Percentiles rank a stretch among this genome's conserved stretches.
These are phyloP conservation scores for Calendula officinalis DNA, from an alignment of 129 eudicot genomes.

Conservation along the genomic window DNA sequence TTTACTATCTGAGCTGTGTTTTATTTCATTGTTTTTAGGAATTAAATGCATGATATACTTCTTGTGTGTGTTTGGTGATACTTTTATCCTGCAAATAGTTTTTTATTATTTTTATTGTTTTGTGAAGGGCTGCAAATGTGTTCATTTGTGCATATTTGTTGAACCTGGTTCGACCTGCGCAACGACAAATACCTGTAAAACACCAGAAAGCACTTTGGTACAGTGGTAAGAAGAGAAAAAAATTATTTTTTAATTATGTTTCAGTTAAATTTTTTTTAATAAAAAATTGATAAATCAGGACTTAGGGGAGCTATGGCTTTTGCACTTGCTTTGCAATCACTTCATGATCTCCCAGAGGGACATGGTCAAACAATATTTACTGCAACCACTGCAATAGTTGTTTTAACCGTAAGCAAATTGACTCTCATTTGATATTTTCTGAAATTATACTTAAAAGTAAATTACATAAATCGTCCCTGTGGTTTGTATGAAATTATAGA, in stretches of 20 bases:
- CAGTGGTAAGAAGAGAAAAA: conserved; percentile 67
- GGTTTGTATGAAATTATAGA: too few species aligned
- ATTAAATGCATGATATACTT: conserved; percentile 10
- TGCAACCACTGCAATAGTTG: conserved; percentile 97
- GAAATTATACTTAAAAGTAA: too few species aligned
- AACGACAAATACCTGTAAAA: conserved; percentile 72
- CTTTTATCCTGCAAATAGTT: not conserved
- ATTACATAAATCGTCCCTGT: too few species aligned
- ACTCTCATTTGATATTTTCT: conserved; percentile 4
- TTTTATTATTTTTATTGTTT: not conserved
- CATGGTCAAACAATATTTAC: conserved; percentile 98
- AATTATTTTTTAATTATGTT: conserved; percentile 7
- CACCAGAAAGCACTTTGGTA: conserved; percentile 99
- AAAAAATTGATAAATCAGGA: conserved; percentile 44
- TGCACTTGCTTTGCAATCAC: conserved; percentile 97
- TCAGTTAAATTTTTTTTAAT: conserved; percentile 11
- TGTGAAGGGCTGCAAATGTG: conserved; percentile 92
- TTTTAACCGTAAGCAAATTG: conserved; percentile 64
- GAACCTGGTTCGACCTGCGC: conserved; percentile 86
- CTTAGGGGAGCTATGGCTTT: conserved; percentile 99
- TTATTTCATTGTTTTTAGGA: conserved; percentile 6
- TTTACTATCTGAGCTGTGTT: conserved; percentile 1
- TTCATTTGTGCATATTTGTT: conserved; percentile 91
- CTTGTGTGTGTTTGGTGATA: conserved; percentile 15
- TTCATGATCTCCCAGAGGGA: conserved; percentile 99